Conservation (phyloP, 257 asterid genomes). For the Verbascum thapsus region DNA sequence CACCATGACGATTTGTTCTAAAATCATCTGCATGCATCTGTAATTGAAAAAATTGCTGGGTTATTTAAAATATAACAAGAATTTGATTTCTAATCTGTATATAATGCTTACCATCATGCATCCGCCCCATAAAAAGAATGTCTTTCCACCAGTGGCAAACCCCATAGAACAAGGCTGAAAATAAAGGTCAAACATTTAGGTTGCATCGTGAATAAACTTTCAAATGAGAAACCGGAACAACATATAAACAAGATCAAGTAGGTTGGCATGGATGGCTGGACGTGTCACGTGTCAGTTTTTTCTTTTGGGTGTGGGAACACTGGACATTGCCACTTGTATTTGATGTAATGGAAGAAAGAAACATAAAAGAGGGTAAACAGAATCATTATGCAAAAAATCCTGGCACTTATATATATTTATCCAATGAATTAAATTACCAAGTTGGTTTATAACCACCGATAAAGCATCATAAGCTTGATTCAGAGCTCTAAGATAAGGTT, state of each 20-base stretch:
- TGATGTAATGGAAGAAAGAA: not conserved
- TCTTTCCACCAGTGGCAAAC: constrained; percentile 98
- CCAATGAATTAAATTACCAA: not conserved
- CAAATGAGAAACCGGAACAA: constrained; percentile 25
- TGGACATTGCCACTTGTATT: not conserved
- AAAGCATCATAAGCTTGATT: constrained; percentile 5
- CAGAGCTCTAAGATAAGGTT: constrained; percentile 8
- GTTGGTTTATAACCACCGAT: not conserved
- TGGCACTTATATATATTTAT: not conserved
- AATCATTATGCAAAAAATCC: not conserved
- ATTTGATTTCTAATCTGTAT: constrained; percentile 10
- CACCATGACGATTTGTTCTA: constrained; percentile 76
- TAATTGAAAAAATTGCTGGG: constrained; percentile 29
- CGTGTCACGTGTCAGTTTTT: not conserved
- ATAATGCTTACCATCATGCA: constrained; percentile 90
- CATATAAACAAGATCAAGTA: constrained; percentile 21
- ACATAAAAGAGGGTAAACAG: not conserved
- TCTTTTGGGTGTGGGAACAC: not conserved
- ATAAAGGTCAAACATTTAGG: constrained; percentile 24
- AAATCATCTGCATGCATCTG: constrained; percentile 99
- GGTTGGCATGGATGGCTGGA: not conserved
- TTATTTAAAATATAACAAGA: constrained; percentile 25
- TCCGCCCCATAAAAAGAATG: constrained; percentile 99
- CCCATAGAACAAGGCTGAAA: constrained; percentile 99
- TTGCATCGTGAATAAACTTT: constrained; percentile 23